A percentile compares a stretch with the other conserved stretches of the same genome.
These are phyloP conservation scores for Ganoderma boninense DNA, from an alignment of 1,284 basidiomycete species.

Conservation along the genomic window DNA sequence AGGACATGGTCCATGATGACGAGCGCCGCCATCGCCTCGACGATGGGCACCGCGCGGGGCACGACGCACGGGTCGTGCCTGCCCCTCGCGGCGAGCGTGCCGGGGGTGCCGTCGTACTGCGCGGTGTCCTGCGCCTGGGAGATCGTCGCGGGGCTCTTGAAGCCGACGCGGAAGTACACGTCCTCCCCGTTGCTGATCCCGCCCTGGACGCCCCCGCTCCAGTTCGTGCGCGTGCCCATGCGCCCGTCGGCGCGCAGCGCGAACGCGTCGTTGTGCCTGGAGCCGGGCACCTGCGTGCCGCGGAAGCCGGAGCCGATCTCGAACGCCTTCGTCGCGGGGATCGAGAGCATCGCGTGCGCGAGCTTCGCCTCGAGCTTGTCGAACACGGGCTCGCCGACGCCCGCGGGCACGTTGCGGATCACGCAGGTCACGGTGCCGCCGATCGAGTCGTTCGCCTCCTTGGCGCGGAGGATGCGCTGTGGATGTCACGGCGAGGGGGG, in stretches of 20 bases:
- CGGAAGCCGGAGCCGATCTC: conserved; percentile 98
- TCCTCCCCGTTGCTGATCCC: conserved; percentile 98
- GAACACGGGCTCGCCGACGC: conserved; percentile 97
- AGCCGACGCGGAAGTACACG: conserved; percentile 97
- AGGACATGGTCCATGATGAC: conserved; percentile 95
- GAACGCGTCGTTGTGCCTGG: conserved; percentile 94
- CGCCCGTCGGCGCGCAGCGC: conserved; percentile 71
- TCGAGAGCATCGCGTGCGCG: conserved; percentile 98
- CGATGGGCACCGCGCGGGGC: conserved; percentile 96
- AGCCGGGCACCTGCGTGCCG: conserved; percentile 95
- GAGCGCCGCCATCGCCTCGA: conserved; percentile 97
- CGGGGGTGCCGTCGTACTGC: conserved; percentile 91
- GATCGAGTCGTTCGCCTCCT: conserved; percentile 92
- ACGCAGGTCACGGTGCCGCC: conserved; percentile 98
- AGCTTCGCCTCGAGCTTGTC: conserved; percentile 98
- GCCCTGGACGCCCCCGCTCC: conserved; percentile 98
- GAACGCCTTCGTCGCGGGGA: conserved; percentile 98
- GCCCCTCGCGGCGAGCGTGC: conserved; percentile 90
- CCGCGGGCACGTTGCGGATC: conserved; percentile 89
- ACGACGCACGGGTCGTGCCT: conserved; percentile 99
- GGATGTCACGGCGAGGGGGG: too few species aligned
- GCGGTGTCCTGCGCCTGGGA: conserved; percentile 92
- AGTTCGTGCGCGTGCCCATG: conserved; percentile 91
- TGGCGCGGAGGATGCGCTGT: conserved; percentile 95
- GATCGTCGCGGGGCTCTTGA: conserved; percentile 99